Percentiles rank a stretch among this genome's conserved stretches.
Evolutionary conservation across 2,329 filamentous ascomycete genomes (phyloP).

Genomic region (Pseudomassariella vexata): DNA sequence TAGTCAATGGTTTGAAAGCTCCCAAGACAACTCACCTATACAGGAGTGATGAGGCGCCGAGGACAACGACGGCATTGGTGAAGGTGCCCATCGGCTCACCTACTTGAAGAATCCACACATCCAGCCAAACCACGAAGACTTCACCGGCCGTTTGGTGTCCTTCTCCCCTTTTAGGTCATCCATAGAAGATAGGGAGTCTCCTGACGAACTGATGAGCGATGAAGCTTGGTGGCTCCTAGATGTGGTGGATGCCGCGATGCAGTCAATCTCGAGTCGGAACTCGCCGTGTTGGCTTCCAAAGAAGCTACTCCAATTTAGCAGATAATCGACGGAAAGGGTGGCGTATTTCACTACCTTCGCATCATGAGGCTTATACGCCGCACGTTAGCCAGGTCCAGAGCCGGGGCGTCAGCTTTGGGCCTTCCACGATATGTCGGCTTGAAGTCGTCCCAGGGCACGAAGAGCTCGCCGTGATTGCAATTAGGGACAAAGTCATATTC

Average conservation of each 20-base stretch:
- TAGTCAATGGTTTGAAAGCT: no score
- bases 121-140: slow-evolving; percentile 1
- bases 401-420: slow-evolving; percentile 51
- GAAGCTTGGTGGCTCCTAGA: not conserved
- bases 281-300: slow-evolving; percentile 68
- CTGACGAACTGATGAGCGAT: not conserved
- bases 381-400: slow-evolving; percentile 53
- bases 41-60: no score
- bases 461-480: slow-evolving; percentile 32
- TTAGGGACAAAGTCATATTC: slow-evolving; percentile 58
- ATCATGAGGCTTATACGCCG: slow-evolving; percentile 73
- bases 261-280: slow-evolving; percentile 52
- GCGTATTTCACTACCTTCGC: slow-evolving; percentile 58
- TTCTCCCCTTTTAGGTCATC: not conserved
- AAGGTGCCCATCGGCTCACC: no score
- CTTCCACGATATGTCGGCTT: slow-evolving; percentile 69
- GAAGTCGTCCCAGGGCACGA: slow-evolving; percentile 59
- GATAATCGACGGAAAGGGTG: slow-evolving; percentile 10
- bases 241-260: slow-evolving; percentile 39
- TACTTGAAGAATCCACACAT: not conserved
- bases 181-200: not conserved
- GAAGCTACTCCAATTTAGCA: slow-evolving; percentile 46
- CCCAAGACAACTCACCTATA: no score
- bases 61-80: no score
- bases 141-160: no score